Evolutionary conservation across 73 alveolate genomes (phyloP).

Genomic region (Diophrys sp.): DNA sequence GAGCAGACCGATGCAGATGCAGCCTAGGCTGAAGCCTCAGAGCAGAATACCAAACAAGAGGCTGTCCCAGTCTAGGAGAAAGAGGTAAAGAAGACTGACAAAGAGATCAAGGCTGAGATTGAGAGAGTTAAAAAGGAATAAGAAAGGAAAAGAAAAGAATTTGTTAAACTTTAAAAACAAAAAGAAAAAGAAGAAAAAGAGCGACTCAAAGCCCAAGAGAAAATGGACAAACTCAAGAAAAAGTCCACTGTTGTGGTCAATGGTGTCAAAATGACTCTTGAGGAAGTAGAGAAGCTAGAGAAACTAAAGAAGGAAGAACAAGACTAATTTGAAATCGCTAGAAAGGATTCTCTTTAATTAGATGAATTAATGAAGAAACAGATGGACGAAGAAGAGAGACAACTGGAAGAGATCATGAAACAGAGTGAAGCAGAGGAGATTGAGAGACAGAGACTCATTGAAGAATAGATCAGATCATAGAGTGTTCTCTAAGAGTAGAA

Average conservation of each 20-base stretch:
- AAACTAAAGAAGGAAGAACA: neutral
- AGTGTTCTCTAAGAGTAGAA: too few species aligned
- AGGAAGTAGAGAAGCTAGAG: neutral
- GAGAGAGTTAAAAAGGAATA: too few species aligned
- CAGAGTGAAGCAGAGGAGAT: neutral
- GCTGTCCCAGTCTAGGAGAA: neutral
- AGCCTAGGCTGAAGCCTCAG: slow-evolving; percentile 15
- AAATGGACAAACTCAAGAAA: neutral
- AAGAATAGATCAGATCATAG: neutral
- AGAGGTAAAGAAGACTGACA: slow-evolving; percentile 23
- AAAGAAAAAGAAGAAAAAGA: neutral
- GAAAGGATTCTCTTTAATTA: neutral
- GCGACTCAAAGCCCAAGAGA: neutral
- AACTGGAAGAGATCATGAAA: neutral
- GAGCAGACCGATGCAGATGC: neutral
- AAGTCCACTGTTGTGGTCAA: neutral
- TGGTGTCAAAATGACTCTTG: neutral
- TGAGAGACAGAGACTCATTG: neutral
- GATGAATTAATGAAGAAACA: neutral
- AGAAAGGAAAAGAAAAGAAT: neutral
- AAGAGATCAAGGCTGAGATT: slow-evolving; percentile 2
- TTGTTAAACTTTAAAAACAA: neutral
- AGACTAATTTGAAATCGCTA: neutral
- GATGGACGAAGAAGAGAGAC: neutral
- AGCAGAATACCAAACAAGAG: neutral